Conservation (phyloP, 2,329 filamentous ascomycete genomes). For the Xylogone sp. region DNA sequence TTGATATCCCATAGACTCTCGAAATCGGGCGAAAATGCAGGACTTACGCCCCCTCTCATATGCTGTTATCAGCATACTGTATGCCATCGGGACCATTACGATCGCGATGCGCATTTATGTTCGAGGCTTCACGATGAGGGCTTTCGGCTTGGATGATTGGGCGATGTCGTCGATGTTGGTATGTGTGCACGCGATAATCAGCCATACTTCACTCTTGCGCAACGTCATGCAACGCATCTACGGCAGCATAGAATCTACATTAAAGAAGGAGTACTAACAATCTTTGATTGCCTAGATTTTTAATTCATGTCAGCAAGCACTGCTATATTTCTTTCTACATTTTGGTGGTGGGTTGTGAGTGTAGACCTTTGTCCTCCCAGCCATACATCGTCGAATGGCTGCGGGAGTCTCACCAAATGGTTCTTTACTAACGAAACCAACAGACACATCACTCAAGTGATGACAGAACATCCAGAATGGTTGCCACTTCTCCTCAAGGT, state of each 20-base stretch:
- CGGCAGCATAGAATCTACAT: no score
- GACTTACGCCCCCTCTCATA: conserved; percentile 1
- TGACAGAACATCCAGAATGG: background rate
- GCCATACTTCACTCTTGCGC: no score
- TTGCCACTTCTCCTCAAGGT: background rate
- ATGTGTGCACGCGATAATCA: background rate
- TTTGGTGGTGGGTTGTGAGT: conserved; percentile 8
- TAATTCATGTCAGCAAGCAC: conserved; percentile 10
- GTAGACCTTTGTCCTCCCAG: no score
- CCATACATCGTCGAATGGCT: background rate
- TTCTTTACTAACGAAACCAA: background rate
- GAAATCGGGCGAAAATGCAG: background rate
- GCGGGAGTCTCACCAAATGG: background rate
- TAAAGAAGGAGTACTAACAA: no score
- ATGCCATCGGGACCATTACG: conserved; percentile 4
- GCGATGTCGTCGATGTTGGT: conserved; percentile 10
- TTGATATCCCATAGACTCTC: no score
- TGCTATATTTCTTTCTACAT: conserved; percentile 11
- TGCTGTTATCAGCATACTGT: conserved; percentile 8
- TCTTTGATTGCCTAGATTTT: no score
- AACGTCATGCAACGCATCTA: no score
- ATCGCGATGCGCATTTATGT: conserved; percentile 10
- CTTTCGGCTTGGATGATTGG: conserved; percentile 14
- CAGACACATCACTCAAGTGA: background rate
- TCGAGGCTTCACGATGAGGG: conserved; percentile 5